Evolutionary conservation across 2,329 filamentous ascomycete genomes (phyloP), one percentile per base, ranked within the genome.

Genomic region (Talaromyces sp.): DNA sequence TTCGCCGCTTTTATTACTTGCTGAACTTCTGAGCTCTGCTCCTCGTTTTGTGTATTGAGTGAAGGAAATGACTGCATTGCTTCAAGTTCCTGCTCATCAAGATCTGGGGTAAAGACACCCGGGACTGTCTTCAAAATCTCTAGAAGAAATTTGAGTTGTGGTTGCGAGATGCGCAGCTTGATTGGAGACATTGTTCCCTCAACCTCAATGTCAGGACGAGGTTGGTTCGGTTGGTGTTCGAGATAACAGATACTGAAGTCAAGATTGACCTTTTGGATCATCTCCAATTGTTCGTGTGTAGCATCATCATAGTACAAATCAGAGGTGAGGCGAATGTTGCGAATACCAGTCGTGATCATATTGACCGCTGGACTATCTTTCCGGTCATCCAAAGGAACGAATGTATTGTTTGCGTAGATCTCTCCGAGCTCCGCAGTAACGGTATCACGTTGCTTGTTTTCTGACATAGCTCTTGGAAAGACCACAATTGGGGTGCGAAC

Each of bases 231-330:
- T 70, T 87, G 88, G 74, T 99, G 95, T 74, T 98, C 94, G 0
- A 93, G 87, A 77, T 97, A 94, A 2, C 90, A 96, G 69, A 99
- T 89, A 67, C 91, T 91, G 79, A 99, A 97, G 57, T 91, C 91
- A 27, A 99, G 82, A 74, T 99, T 95, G 13, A 99, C 93, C 71
- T 97, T 93, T 73, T 99, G 93, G 70, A 99, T 97, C 82, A 99
- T 90, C 75, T 99, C 92, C 8, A 99, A 83, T 75, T 97, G 93
- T 76, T 99, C 95, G 0, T 87, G 87, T 64, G 86, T 79, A 39
- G 88, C 86, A 2, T 88, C 84, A 0, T 86, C 78, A 71, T 96
- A 98, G 74, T 96, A 87, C 73, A 98, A 92, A 63, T 92, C 89
- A 0, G 94, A 98, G 0, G 92, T 97, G 33, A 99, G 82, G 39